Conservation (phyloP, 2,329 filamentous ascomycete species). For the Colletotrichum sp. region DNA sequence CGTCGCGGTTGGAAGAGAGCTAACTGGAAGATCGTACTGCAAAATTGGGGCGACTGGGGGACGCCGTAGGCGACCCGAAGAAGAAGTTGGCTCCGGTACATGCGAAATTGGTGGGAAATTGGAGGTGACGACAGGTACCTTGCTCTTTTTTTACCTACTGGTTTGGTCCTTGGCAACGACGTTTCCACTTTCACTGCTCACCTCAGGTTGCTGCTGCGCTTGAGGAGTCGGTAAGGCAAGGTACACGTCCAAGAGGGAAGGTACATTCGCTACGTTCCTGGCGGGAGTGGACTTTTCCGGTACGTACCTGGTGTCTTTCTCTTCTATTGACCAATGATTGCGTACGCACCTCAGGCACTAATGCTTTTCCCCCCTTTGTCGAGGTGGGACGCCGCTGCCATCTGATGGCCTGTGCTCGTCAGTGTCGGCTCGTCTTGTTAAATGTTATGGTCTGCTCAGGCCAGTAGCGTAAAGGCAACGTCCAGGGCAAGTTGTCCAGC, state of each 20-base stretch:
- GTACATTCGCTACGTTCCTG: not conserved
- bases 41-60: not conserved
- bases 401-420: slow-evolving; percentile 1
- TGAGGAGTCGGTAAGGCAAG: slow-evolving; percentile 3
- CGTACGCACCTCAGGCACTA: not conserved
- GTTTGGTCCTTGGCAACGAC: not conserved
- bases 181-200: not conserved
- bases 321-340: not conserved
- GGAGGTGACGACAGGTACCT: slow-evolving; percentile 17
- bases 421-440: not conserved
- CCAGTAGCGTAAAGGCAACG: not conserved
- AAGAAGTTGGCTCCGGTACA: slow-evolving; percentile 23
- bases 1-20: not conserved
- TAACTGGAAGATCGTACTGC: not conserved
- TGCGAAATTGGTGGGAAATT: slow-evolving; percentile 24
- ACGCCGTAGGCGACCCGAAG: slow-evolving; percentile 14
- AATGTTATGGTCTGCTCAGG: not conserved
- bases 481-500: not conserved
- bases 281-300: not conserved
- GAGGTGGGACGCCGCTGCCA: slow-evolving; percentile 8
- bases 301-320: not conserved
- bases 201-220: not conserved
- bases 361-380: not conserved
- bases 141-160: not conserved
- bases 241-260: not conserved